Evolutionary conservation across 2,329 filamentous ascomycete species (phyloP).

Genomic region (Hypoxylon sp.): DNA sequence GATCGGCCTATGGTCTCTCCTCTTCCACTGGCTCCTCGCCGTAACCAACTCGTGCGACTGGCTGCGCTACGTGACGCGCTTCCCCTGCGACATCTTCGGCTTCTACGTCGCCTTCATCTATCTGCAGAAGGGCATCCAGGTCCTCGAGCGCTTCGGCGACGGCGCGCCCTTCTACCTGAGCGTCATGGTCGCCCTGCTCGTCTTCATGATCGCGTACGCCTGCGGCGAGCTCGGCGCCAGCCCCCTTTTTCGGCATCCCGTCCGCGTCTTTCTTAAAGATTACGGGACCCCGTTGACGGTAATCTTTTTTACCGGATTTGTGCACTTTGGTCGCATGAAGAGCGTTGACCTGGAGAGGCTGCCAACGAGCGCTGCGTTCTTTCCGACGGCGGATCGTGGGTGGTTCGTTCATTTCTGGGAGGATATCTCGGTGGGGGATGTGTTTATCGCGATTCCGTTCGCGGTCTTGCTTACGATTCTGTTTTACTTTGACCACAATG

Average conservation of each 20-base stretch:
- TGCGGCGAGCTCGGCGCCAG: conserved; percentile 78
- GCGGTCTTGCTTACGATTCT: conserved; percentile 84
- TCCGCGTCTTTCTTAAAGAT: conserved; percentile 87
- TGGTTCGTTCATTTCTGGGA: conserved; percentile 91
- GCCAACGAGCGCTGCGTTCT: conserved; percentile 82
- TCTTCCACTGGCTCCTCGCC: conserved; percentile 87
- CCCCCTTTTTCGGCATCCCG: conserved; percentile 77
- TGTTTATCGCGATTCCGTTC: conserved; percentile 90
- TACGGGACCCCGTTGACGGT: conserved; percentile 87
- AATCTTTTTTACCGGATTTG: conserved; percentile 90
- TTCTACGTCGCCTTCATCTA: conserved; percentile 96
- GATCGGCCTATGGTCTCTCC: conserved; percentile 88
- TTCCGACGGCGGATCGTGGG: conserved; percentile 76
- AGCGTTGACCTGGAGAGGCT: conserved; percentile 75
- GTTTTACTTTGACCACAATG: conserved; percentile 92
- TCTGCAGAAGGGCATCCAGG: conserved; percentile 89
- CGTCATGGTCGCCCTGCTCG: conserved; percentile 79
- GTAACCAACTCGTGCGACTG: conserved; percentile 88
- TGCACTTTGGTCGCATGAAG: conserved; percentile 87
- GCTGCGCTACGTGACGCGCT: conserved; percentile 89
- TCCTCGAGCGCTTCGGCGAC: conserved; percentile 79
- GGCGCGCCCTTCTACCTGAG: conserved; percentile 80
- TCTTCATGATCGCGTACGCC: conserved; percentile 80
- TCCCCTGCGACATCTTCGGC: conserved; percentile 93
- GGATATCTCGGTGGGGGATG: conserved; percentile 76